A percentile compares a stretch with the other conserved stretches of the same genome.
Evolutionary conservation across 306 rosid species (phyloP).

Genomic region (Quercus agrifolia): DNA sequence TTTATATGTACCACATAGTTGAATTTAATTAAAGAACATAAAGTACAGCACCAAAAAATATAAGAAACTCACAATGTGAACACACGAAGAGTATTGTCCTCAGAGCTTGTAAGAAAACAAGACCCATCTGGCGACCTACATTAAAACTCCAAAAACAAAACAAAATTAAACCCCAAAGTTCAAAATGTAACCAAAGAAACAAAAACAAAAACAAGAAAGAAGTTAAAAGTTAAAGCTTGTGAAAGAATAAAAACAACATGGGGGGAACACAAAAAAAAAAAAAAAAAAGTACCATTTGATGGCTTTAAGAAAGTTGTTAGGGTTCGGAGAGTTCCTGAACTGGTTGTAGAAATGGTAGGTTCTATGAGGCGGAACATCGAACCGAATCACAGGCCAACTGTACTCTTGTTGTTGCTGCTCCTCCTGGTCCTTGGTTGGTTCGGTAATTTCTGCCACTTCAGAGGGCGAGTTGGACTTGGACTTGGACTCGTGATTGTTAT

Average conservation of each 20-base stretch:
- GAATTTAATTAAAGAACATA: too few species aligned
- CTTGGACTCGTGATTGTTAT: background rate
- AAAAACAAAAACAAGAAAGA: background rate
- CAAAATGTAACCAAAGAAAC: background rate
- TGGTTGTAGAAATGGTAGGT: slow-evolving; percentile 72
- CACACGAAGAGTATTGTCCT: slow-evolving; percentile 71
- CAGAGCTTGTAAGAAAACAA: slow-evolving; percentile 75
- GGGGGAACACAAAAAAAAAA: background rate
- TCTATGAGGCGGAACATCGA: slow-evolving; percentile 59
- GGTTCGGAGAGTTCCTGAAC: slow-evolving; percentile 62
- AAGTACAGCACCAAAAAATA: background rate
- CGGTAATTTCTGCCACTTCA: background rate
- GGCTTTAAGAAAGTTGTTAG: slow-evolving; percentile 83
- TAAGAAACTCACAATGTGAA: slow-evolving; percentile 51
- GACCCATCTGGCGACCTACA: slow-evolving; percentile 94
- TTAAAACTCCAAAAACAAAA: too few species aligned
- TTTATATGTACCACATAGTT: too few species aligned
- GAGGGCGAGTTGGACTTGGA: slow-evolving; percentile 3
- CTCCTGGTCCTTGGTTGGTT: background rate
- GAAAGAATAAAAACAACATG: too few species aligned
- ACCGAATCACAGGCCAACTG: slow-evolving; percentile 54
- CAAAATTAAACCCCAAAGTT: too few species aligned
- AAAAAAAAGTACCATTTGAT: slow-evolving; percentile 60
- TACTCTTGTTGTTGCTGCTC: slow-evolving; percentile 21
- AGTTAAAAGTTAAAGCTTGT: too few species aligned